Evolutionary conservation across 1,284 basidiomycete species (phyloP), one percentile per base, ranked within the genome.

Genomic region (Cutaneotrichosporon daszewskae): DNA sequence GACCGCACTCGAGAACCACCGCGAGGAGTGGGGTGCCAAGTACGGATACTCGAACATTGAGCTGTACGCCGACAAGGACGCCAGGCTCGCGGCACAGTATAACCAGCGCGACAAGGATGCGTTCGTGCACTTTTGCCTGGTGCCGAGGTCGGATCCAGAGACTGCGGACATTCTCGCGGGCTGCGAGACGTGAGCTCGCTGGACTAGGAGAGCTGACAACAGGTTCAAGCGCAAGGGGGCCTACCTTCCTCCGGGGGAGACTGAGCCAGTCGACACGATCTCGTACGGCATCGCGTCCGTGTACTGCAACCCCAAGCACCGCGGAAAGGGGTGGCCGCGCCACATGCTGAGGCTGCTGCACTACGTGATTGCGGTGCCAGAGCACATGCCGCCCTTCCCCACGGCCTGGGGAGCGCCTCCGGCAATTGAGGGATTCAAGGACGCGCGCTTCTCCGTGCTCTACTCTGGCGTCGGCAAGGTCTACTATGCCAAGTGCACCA

Each of bases 211-310:
- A 19, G 33, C 46, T 47, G 40, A 51, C 47, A 13, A n/a, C 13
- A 53, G 57, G 3, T 38, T 58, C 38, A 53, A 51, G 31, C 51
- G 45, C 7, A 39, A 48, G 10, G 57, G 50, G 3, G 35, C 46
- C 10, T 32, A 45, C n/a, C 33, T 51, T 14, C 33, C 45, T 0
- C 49, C 45, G 1, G 49, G 45, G 2, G 38, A 29, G 26, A 34
- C 34, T 6, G 17, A 42, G 1, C 51, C 65, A 16, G 25, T 47
- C 28, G 45, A 57, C 5, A 41, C 23, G 0, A 38, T 38, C 5
- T 34, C 53, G 14, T 68, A 68, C 45, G 59, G 50, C 11, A 61
- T 68, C 20, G 55, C 54, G 3, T 58, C 56, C 1, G 66, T 68
- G 4, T 56, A 60, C 34, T 64, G 60, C 14, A 55, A 59, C 10